Evolutionary conservation across 2,329 filamentous ascomycete genomes (phyloP), one percentile per base, ranked within the genome.

Genomic region (Nemania bipapillata): DNA sequence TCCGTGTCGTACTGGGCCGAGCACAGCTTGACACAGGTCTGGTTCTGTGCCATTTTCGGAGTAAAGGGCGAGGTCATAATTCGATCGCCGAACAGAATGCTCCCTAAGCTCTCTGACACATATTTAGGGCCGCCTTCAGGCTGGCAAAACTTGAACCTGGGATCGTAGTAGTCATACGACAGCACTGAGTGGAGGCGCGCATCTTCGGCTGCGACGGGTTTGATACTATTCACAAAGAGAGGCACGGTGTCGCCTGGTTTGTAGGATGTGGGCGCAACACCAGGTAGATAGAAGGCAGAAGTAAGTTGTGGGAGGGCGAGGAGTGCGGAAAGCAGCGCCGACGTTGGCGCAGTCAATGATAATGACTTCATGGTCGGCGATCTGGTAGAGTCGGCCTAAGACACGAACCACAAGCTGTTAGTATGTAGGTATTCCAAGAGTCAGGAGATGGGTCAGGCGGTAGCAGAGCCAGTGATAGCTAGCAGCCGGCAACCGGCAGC

Each of bases 11-110:
- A 91, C 47, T 86, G 86, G 49, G 87, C 85, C 30, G 85, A 82
- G 80, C 96, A 99, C 2, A 97, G 85, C 17, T 86, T 81, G 80
- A 95, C 96, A 84, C 96, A 99, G 0, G 90, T 90, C 80, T 97
- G 92, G 79, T 99, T 96, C 70, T 89, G 84, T 63, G 83, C 89
- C 94, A 99, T 97, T 73, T 89, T 87, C 69, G 98, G 84, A 77
- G 97, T 89, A 77, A 97, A 97, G 0, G 95, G 93, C 40, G 95
- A 98, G n/a, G 93, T 97, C 83, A 93, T 93, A 83, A 99, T 99
- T 65, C 96, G 89, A 82, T 99, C 96, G 74, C 96, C 96, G 75
- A 99, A 99, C 59, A 99, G 82, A 78, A 99, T 99, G 84, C 95
- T 97, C 26, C 96, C 96, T 71, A 99, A 81, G 72, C 92, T 96